Base-by-base conservation (phyloP, 768 basidiomycete genomes). In the Suillus subalutaceus region DNA sequence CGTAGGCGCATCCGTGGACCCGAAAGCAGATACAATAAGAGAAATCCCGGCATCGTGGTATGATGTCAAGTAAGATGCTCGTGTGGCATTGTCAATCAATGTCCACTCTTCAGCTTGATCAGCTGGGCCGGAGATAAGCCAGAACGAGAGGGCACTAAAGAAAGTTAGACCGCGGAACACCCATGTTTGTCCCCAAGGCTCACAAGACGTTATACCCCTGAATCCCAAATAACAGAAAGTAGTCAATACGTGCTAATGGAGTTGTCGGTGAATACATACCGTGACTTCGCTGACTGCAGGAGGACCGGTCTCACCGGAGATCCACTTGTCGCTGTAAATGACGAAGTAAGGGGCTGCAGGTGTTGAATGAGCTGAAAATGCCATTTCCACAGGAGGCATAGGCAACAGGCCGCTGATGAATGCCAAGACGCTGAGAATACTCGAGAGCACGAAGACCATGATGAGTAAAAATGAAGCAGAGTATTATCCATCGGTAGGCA, bases 21-120 rank as follows among this genome's bases (percentile, higher is more conserved):
- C 89, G 70, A 89, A 91, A 2, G 82, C 85, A 41, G 88, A 88
- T 10, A 90, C 90, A 66, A 89, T 83, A 30, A 89, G 74, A 64
- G 82, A 85, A 72, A 89, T 84, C 2, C 88, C 88, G 6, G 87
- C 87, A 16, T 83, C 80, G 52, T 80, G 77, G 70, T 89, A 90
- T 63, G 85, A 79, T 0, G 83, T 73, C 70, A 87, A 84, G 68
- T 87, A 76, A 40, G 79, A 72, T 50, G 82, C 69, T 46, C 89
- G 83, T 62, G 87, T 78, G 12, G 77, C 72, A 38, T 71, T 79
- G 15, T 80, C 82, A 43, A 88, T 75, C 50, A 72, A 70, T 6
- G 82, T 82, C 88, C 87, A 89, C 72, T 85, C 85, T 4, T 80
- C 68, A 8, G 86, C 88, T 78, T 88, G 86, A 71, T 90, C 88